Evolutionary conservation across 2,329 filamentous ascomycete genomes (phyloP).

Genomic region (Aspergillus persii): DNA sequence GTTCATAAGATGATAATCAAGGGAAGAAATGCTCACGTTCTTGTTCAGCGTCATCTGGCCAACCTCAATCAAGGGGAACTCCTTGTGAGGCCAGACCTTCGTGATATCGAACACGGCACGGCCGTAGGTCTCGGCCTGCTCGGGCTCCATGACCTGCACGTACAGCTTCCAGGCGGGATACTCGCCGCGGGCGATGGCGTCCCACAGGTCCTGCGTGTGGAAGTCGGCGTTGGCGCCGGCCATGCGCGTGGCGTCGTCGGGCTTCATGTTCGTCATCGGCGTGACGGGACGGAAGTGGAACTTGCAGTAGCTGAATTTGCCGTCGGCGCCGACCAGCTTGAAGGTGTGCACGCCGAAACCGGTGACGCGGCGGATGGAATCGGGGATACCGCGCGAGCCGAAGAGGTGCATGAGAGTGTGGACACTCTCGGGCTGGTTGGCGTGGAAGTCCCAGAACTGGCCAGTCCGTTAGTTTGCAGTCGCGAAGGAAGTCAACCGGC

Average conservation of each 20-base stretch:
- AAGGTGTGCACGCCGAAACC: conserved; percentile 45
- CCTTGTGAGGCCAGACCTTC: conserved; percentile 53
- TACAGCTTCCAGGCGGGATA: conserved; percentile 57
- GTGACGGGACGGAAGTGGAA: conserved; percentile 59
- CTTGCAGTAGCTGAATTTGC: conserved; percentile 59
- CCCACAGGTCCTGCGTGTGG: conserved; percentile 59
- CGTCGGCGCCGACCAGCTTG: conserved; percentile 37
- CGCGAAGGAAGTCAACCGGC: neutral
- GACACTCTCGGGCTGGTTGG: conserved; percentile 57
- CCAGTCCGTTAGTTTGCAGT: conserved; percentile 6
- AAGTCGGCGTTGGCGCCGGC: conserved; percentile 58
- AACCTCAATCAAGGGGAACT: conserved; percentile 50
- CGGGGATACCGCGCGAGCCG: conserved; percentile 56
- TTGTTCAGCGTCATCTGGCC: conserved; percentile 53
- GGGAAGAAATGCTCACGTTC: conserved; percentile 36
- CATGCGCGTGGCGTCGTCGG: conserved; percentile 52
- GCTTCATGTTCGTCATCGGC: conserved; percentile 54
- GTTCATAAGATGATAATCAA: neutral
- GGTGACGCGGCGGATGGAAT: conserved; percentile 49
- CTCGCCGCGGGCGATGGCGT: conserved; percentile 58
- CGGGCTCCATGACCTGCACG: conserved; percentile 55
- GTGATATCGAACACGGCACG: conserved; percentile 58
- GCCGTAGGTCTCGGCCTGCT: conserved; percentile 48
- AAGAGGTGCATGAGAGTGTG: conserved; percentile 63
- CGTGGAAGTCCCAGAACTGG: conserved; percentile 60